Conservation (phyloP, 2,329 filamentous ascomycete species). For the Colletotrichum tofieldiae region DNA sequence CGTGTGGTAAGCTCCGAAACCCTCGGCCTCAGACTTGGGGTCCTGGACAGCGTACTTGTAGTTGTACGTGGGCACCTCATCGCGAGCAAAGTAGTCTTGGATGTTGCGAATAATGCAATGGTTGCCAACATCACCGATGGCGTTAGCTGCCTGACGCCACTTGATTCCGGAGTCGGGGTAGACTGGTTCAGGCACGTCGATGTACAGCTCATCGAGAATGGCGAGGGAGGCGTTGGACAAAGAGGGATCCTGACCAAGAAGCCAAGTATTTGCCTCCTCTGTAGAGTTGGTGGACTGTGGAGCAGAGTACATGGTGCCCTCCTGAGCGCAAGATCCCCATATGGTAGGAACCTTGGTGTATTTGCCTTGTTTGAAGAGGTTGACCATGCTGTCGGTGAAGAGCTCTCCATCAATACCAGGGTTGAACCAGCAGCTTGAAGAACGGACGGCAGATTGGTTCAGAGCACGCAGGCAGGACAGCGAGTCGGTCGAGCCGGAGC, state of each 20-base stretch:
- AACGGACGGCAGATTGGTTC: slow-evolving; percentile 45
- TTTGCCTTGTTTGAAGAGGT: slow-evolving; percentile 61
- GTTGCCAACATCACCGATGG: slow-evolving; percentile 54
- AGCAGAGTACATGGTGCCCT: slow-evolving; percentile 55
- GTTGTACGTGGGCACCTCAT: slow-evolving; percentile 68
- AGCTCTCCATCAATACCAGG: slow-evolving; percentile 69
- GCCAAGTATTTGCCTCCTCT: slow-evolving; percentile 51
- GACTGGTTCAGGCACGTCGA: slow-evolving; percentile 52
- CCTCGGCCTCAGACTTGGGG: slow-evolving; percentile 63
- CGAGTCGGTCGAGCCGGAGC: slow-evolving; percentile 44
- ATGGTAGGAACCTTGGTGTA: slow-evolving; percentile 70
- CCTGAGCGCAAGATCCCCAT: slow-evolving; percentile 58
- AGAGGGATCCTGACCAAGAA: slow-evolving; percentile 54
- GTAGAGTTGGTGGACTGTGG: slow-evolving; percentile 52
- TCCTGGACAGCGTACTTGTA: slow-evolving; percentile 81
- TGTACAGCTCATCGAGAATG: slow-evolving; percentile 54
- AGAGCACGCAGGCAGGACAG: slow-evolving; percentile 44
- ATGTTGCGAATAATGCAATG: slow-evolving; percentile 55
- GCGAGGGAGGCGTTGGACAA: slow-evolving; percentile 51
- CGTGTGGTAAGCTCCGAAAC: slow-evolving; percentile 77
- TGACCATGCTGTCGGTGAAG: slow-evolving; percentile 66
- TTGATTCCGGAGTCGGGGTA: slow-evolving; percentile 53
- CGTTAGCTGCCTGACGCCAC: slow-evolving; percentile 56
- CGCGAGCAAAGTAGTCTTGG: slow-evolving; percentile 48
- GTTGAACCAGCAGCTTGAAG: slow-evolving; percentile 47